Conservation (phyloP, 768 basidiomycete genomes). For the Cystofilobasidium macerans region DNA sequence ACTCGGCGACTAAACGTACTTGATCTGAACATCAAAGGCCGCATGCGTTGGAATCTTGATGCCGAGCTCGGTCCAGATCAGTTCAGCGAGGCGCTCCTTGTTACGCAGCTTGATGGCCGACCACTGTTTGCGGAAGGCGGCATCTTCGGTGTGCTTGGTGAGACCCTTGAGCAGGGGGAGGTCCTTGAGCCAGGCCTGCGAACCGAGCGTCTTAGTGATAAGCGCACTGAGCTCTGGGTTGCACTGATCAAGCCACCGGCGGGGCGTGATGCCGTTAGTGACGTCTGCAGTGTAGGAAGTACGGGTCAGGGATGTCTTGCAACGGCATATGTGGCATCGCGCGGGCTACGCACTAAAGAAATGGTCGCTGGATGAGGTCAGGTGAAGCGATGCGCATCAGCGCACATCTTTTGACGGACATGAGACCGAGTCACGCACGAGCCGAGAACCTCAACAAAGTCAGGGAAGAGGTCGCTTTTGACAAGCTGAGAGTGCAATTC, state of each 20-base stretch:
- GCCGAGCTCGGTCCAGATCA: slow-evolving; percentile 35
- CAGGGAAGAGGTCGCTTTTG: slow-evolving; percentile 45
- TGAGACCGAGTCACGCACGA: slow-evolving; percentile 33
- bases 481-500: slow-evolving; percentile 90
- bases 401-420: slow-evolving; percentile 93
- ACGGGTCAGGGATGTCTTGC: neutral
- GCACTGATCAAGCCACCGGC: slow-evolving; percentile 46
- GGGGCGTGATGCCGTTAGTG: slow-evolving; percentile 24
- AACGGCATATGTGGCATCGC: neutral
- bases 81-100: slow-evolving; percentile 70
- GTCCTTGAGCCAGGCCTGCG: slow-evolving; percentile 74
- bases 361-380: slow-evolving; percentile 34
- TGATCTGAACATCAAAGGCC: slow-evolving; percentile 40
- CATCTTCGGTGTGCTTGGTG: slow-evolving; percentile 24
- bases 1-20: no score
- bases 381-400: slow-evolving; percentile 43
- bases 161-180: slow-evolving; percentile 53
- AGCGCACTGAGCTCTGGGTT: slow-evolving; percentile 78
- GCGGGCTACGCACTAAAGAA: slow-evolving; percentile 62
- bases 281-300: slow-evolving; percentile 5
- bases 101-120: slow-evolving; percentile 74
- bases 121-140: slow-evolving; percentile 68
- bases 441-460: neutral
- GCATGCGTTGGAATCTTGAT: slow-evolving; percentile 33
- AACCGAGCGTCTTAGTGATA: slow-evolving; percentile 71